These are phyloP conservation scores for Aaosphaeria pasadenensis DNA, from an alignment of 2,329 filamentous ascomycete species.

Conservation along the genomic window DNA sequence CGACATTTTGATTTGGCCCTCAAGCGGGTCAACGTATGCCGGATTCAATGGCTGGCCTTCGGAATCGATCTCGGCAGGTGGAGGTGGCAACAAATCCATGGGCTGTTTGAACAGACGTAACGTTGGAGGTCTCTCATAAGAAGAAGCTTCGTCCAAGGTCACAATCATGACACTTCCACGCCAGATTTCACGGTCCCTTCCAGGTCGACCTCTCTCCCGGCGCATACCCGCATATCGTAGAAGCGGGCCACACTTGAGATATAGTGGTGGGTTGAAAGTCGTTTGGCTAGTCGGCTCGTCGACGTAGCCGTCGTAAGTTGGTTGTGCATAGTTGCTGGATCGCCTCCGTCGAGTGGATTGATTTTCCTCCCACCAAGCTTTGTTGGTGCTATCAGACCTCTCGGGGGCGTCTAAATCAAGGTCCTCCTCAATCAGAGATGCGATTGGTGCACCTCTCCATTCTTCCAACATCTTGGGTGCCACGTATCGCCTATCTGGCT, in stretches of 20 bases:
- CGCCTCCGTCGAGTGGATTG: slow-evolving; percentile 43
- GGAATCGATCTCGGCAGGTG: slow-evolving; percentile 65
- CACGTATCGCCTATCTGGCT: slow-evolving; percentile 52
- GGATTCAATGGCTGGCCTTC: slow-evolving; percentile 64
- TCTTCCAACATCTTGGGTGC: slow-evolving; percentile 60
- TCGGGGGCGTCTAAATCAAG: slow-evolving; percentile 38
- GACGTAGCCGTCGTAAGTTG: slow-evolving; percentile 65
- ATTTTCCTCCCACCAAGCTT: slow-evolving; percentile 74
- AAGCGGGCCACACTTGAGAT: slow-evolving; percentile 85
- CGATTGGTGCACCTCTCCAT: slow-evolving; percentile 43
- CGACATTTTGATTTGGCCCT: slow-evolving; percentile 81
- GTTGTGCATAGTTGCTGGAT: slow-evolving; percentile 27
- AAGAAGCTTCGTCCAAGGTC: slow-evolving; percentile 78
- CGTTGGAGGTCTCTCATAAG: slow-evolving; percentile 73
- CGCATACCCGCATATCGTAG: slow-evolving; percentile 85
- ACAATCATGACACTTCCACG: slow-evolving; percentile 95
- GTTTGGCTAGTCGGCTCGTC: slow-evolving; percentile 64
- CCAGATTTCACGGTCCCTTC: slow-evolving; percentile 74
- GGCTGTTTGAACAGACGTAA: slow-evolving; percentile 85
- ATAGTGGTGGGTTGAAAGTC: slow-evolving; percentile 77
- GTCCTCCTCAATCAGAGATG: slow-evolving; percentile 41
- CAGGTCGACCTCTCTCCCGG: slow-evolving; percentile 48
- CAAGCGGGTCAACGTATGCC: slow-evolving; percentile 85
- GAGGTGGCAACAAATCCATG: slow-evolving; percentile 75
- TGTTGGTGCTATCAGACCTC: slow-evolving; percentile 25